Evolutionary conservation across 305 asterid genomes (phyloP).

Genomic region (Rubia occidens): DNA sequence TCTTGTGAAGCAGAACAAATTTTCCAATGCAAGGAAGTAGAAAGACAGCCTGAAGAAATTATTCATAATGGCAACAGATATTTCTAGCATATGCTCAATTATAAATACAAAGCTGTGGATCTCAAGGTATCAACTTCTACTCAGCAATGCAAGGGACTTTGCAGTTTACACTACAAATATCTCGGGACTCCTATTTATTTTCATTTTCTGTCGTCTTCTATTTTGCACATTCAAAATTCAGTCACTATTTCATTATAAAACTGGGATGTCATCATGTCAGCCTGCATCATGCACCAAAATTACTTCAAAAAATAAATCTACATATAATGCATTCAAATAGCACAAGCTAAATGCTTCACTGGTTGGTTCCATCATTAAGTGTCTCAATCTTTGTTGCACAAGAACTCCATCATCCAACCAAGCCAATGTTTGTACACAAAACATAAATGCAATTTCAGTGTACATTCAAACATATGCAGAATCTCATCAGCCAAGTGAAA

Average conservation of each 20-base stretch:
- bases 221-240: neutral
- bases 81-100: neutral
- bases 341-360: neutral
- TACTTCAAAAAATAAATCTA: neutral
- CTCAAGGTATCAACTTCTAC: neutral
- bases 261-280: neutral
- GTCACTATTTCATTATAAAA: neutral
- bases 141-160: neutral
- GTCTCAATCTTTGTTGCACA: neutral
- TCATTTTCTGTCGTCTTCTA: neutral
- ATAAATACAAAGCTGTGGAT: neutral
- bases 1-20: neutral
- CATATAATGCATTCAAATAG: neutral
- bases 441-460: neutral
- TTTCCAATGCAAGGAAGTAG: neutral
- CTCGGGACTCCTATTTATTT: neutral
- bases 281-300: neutral
- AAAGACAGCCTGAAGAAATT: neutral
- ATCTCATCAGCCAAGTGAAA: neutral
- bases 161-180: neutral
- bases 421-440: conserved; percentile 4
- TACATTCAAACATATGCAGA: neutral
- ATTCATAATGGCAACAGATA: neutral
- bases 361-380: neutral
- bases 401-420: neutral